Conservation (phyloP, 495 filamentous ascomycete genomes). For the Pyrenopolyporus hunteri region DNA sequence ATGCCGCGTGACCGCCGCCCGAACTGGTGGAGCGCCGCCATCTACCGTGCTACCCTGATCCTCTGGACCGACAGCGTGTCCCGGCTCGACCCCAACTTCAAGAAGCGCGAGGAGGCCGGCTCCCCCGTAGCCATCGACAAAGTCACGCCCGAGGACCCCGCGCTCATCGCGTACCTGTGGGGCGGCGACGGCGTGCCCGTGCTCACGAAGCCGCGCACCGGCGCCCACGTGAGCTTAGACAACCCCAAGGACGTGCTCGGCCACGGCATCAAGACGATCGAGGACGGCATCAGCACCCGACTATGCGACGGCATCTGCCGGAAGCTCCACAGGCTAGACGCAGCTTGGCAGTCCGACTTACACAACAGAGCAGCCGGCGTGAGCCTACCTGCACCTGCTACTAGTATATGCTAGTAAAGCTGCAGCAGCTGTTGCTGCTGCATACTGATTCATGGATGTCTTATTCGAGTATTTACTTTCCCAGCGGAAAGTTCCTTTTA, state of each 20-base stretch:
- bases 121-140: constrained; percentile 48
- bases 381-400: neutral
- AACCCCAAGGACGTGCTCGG: constrained; percentile 50
- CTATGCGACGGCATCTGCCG: constrained; percentile 55
- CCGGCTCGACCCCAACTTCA: constrained; percentile 44
- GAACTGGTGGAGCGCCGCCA: constrained; percentile 59
- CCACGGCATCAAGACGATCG: constrained; percentile 53
- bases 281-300: constrained; percentile 48
- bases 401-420: constrained; percentile 10
- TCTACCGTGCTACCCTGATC: constrained; percentile 59
- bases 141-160: constrained; percentile 45
- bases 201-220: constrained; percentile 41
- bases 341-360: constrained; percentile 41
- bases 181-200: constrained; percentile 46
- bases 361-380: constrained; percentile 2
- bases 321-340: constrained; percentile 48
- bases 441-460: too few species aligned
- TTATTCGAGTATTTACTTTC: too few species aligned
- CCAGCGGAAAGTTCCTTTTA: neutral
- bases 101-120: constrained; percentile 32
- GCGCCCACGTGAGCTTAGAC: constrained; percentile 40
- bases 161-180: constrained; percentile 49
- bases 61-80: constrained; percentile 56
- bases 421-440: neutral
- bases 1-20: constrained; percentile 55